Conservation (phyloP, 1,284 basidiomycete species). For the Ustilago bromivora region DNA sequence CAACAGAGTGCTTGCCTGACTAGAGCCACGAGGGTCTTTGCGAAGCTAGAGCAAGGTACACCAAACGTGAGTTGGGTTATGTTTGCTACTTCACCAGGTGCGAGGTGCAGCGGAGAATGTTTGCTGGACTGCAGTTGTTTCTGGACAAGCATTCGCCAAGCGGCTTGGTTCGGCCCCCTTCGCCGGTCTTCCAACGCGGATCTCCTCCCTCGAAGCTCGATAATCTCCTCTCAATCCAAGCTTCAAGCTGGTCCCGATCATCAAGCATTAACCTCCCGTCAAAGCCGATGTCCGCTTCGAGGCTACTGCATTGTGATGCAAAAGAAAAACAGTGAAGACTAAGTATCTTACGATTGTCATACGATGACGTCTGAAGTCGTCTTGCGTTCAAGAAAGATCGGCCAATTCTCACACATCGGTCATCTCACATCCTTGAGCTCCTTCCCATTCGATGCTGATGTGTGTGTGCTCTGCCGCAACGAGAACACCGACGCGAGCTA, state of each 20-base stretch:
- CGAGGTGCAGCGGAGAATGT: neutral
- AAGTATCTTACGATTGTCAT: neutral
- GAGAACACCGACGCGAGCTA: neutral
- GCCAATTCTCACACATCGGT: neutral
- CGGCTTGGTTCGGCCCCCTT: neutral
- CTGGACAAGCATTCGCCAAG: neutral
- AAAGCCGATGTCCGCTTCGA: neutral
- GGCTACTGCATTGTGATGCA: neutral
- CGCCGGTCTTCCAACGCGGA: neutral
- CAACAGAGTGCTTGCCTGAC: too few relatives aligned
- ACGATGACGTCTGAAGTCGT: neutral
- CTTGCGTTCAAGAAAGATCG: neutral
- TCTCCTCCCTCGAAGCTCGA: neutral
- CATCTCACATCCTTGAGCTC: neutral
- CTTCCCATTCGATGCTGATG: neutral
- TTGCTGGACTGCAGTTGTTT: neutral
- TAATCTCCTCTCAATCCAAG: neutral
- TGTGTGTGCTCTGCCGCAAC: neutral
- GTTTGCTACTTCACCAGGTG: neutral
- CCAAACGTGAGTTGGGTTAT: too few relatives aligned
- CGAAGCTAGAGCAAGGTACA: too few relatives aligned
- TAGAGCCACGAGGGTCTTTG: too few relatives aligned
- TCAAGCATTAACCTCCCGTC: neutral
- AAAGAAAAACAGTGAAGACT: neutral
- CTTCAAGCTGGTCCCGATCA: neutral